Evolutionary conservation across 441 rosid genomes (phyloP).

Genomic region (Populus trichocarpa): DNA sequence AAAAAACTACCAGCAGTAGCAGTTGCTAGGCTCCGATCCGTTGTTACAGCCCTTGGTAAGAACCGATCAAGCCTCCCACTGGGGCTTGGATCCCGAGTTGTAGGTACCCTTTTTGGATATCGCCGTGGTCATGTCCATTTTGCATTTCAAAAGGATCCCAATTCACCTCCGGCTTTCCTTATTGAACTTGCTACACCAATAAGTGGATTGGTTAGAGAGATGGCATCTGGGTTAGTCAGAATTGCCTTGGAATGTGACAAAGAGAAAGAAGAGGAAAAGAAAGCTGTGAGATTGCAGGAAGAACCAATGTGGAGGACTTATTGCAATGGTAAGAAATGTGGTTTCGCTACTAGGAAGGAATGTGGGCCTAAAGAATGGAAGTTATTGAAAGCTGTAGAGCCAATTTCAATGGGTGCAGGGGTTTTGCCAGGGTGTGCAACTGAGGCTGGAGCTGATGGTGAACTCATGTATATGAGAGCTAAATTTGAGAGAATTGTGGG

Average conservation of each 20-base stretch:
- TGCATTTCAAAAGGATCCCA: constrained; percentile 78
- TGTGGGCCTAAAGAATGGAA: constrained; percentile 69
- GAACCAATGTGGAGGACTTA: constrained; percentile 91
- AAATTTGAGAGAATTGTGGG: constrained; percentile 91
- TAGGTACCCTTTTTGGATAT: constrained; percentile 85
- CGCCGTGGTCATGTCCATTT: constrained; percentile 93
- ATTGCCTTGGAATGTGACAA: constrained; percentile 91
- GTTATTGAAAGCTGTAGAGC: constrained; percentile 78
- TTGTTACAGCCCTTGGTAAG: constrained; percentile 52
- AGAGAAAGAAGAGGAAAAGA: constrained; percentile 37
- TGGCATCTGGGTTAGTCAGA: constrained; percentile 94
- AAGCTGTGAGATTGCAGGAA: constrained; percentile 60
- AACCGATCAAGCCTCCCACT: constrained; percentile 38
- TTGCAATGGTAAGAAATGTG: constrained; percentile 87
- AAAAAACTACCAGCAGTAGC: constrained; percentile 71
- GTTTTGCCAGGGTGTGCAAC: constrained; percentile 55
- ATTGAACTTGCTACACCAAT: constrained; percentile 90
- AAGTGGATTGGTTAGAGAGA: constrained; percentile 73
- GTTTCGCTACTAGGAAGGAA: constrained; percentile 74
- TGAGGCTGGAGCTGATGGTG: constrained; percentile 31
- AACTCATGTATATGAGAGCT: constrained; percentile 93
- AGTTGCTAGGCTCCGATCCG: constrained; percentile 73
- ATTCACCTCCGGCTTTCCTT: constrained; percentile 71
- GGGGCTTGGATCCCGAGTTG: constrained; percentile 61
- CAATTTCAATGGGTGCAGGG: constrained; percentile 97